Evolutionary conservation across 2,329 filamentous ascomycete species (phyloP), one percentile per base, ranked within the genome.

Genomic region (Beauveria varroae): DNA sequence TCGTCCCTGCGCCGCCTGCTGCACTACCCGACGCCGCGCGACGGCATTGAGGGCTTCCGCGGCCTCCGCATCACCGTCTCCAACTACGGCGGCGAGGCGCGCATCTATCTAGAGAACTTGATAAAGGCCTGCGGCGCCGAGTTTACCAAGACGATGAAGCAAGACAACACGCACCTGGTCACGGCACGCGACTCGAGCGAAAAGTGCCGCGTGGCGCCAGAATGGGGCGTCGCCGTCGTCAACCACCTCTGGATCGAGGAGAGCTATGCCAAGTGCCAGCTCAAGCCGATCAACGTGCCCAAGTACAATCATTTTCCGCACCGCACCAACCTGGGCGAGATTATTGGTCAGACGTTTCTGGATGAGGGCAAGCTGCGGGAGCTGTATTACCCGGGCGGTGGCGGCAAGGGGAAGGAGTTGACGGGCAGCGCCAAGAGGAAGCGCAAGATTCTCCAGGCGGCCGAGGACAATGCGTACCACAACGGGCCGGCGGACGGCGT

Each of bases 231-330:
- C 60, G 79, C 91, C 61, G 88, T 96, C 68, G 79, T 96, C 68
- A 99, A 98, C 72, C 95, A 99, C 71, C 81, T 99, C 1, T 99
- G 95, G 95, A 82, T 99, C 51, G 95, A 99, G 73, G 95, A 99
- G 70, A 96, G 92, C 74, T 99, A 98, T 70, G 91, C 93, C 1
- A 91, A 89, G 71, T 96, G 92, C 77, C 83, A 89, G 69, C 78
- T 88, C 62, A 88, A 91, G 71, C 84, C 85, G 0, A 76, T 93
- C 24, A 88, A 89, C 4, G 84, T 90, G 57, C 79, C 83, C 9
- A 87, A 88, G 64, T 99, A 96, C 71, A 91, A 84, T 1, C 87
- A 92, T 70, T 99, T 98, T 66, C 95, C 95, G 18, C 82, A 83
- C 12, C 84, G 92, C 61, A 98, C 93, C 2, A 98, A 99, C 71